These are phyloP conservation scores for Tricholoma flavovirens DNA, from an alignment of 768 basidiomycete genomes.

Conservation along the genomic window DNA sequence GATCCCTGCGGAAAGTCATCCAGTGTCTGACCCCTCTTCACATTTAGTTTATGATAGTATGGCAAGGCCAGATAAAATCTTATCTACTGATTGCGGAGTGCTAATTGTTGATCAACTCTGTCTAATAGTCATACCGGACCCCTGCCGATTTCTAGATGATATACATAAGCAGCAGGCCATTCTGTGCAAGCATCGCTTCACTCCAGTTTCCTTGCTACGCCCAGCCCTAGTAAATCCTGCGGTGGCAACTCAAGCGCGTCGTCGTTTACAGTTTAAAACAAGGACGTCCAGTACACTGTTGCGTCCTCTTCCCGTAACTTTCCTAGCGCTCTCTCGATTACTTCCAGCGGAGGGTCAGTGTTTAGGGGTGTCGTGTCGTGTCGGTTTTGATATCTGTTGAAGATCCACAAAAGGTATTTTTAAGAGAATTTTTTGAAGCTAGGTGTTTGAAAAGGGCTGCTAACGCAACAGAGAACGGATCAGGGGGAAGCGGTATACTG, in stretches of 20 bases:
- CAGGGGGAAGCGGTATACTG: constrained; percentile 27
- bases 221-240: constrained; percentile 34
- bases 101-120: no score
- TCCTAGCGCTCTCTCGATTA: constrained; percentile 3
- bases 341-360: constrained; percentile 19
- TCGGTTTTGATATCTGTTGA: constrained; percentile 18
- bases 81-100: no score
- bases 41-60: no score
- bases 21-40: no score
- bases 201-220: constrained; percentile 47
- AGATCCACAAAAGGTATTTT: constrained; percentile 47
- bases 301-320: constrained; percentile 16
- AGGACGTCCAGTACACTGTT: constrained; percentile 20
- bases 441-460: constrained; percentile 58
- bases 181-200: no score
- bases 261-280: constrained; percentile 51
- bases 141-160: no score
- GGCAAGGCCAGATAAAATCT: no score
- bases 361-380: constrained; percentile 11
- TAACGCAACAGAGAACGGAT: constrained; percentile 47
- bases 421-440: constrained; percentile 56
- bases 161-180: no score
- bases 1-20: no score
- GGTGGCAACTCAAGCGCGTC: constrained; percentile 38
- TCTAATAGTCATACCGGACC: no score